A percentile compares a stretch with the other conserved stretches of the same genome.
Conservation (phyloP, 1,284 basidiomycete genomes). For the Pascua guehoae region DNA sequence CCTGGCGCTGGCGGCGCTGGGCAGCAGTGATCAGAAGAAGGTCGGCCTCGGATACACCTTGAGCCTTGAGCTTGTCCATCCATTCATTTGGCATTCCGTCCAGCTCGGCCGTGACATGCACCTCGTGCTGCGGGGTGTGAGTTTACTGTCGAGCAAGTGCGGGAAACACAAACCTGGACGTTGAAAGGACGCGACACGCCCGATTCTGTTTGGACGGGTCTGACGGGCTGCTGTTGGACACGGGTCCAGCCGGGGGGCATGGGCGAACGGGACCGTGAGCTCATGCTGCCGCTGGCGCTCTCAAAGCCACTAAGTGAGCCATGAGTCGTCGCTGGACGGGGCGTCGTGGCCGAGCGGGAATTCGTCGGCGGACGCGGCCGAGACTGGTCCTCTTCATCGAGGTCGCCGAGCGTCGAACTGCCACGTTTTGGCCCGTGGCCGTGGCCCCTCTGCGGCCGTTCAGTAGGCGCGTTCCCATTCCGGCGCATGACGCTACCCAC, state of each 20-base stretch:
- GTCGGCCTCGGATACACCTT: conserved; percentile 40
- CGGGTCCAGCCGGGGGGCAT: too few species aligned
- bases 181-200: conserved; percentile 41
- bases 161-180: conserved; percentile 30
- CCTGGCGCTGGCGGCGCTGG: conserved; percentile 15
- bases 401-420: background rate
- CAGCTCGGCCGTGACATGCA: conserved; percentile 42
- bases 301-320: background rate
- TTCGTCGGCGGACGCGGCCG: background rate
- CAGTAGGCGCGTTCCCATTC: conserved; percentile 2
- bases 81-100: conserved; percentile 36
- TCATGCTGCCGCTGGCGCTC: too few species aligned
- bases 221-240: too few species aligned
- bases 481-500: conserved; percentile 32
- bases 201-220: conserved; percentile 8
- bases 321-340: background rate
- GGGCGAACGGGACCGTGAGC: too few species aligned
- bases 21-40: conserved; percentile 35
- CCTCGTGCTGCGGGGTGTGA: conserved; percentile 36
- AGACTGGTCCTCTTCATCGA: background rate
- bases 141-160: background rate
- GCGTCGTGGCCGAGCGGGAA: background rate
- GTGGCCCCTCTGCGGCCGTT: background rate
- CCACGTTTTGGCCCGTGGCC: background rate
- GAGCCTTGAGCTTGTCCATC: conserved; percentile 30